Base-by-base conservation (phyloP, 2,329 filamentous ascomycete genomes). In the Pseudocercospora cruenta region DNA sequence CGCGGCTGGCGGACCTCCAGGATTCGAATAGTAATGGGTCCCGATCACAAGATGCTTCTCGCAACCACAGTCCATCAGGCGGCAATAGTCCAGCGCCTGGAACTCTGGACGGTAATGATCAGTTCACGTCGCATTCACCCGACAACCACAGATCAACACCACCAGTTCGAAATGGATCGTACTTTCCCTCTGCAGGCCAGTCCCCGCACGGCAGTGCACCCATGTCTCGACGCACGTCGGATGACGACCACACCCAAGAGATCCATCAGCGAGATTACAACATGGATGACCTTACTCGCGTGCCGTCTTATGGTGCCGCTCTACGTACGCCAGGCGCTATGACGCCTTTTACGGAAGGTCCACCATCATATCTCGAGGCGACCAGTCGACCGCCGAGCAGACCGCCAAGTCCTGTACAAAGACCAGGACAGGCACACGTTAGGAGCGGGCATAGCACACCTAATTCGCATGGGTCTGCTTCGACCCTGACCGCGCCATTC, bases 1-100 rank as follows among this genome's bases (percentile, higher is more conserved):
- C 88, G 73, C 88, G 94, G 64, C 81, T 90, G 39, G 81, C 82
- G 24, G 82, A 84, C 67, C 82, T 90, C 21, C 81, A 83, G 74
- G 75, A 82, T 66, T 68, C 74, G 69, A 75, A 80, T 67, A 68
- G 68, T 61, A 68, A 76, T 53, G 68, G 73, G 66, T 69, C 72
- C 66, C 70, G 64, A 22, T 72, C 73, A 33, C 69, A 70, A 51
- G 70, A 67, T 19, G 76, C 59, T 57, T 72, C 65, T 36, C 72
- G 66, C 39, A 67, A 70, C 58, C 70, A 74, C 61, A 75, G 72
- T 64, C 72, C 72, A 8, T 78, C 76, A 24, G 75, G 75, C 33
- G 75, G 73, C 53, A 74, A 70, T 55, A 76, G 74, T 8, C 76
- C 74, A 22, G 72, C 67, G 6, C 71, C 71, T 14, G 72, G 72